These are phyloP conservation scores for Colletotrichum simmondsii DNA, from an alignment of 2,329 filamentous ascomycete genomes.

Conservation along the genomic window DNA sequence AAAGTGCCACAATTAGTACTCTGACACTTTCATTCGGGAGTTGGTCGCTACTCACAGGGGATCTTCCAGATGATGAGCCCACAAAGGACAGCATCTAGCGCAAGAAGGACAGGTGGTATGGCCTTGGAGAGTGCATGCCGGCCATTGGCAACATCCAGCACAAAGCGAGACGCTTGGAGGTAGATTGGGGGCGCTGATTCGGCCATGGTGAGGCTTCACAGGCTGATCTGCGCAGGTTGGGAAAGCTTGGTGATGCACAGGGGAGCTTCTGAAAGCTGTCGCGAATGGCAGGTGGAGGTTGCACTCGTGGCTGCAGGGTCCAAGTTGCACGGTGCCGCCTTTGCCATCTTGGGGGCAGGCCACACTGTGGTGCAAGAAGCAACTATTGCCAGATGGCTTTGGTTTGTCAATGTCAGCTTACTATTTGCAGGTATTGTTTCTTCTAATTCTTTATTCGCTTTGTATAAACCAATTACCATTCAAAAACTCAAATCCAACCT, in stretches of 20 bases:
- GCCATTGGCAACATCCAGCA: slow-evolving; percentile 58
- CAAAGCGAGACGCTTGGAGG: slow-evolving; percentile 37
- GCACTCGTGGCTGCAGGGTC: background rate
- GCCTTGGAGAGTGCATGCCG: slow-evolving; percentile 60
- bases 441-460: background rate
- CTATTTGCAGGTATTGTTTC: background rate
- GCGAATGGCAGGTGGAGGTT: slow-evolving; percentile 14
- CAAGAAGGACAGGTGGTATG: slow-evolving; percentile 71
- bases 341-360: no score
- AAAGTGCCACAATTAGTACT: slow-evolving; percentile 16
- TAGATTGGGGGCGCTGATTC: slow-evolving; percentile 22
- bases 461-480: background rate
- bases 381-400: background rate
- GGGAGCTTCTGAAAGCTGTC: slow-evolving; percentile 33
- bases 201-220: slow-evolving; percentile 31
- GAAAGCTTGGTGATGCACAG: slow-evolving; percentile 21
- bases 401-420: background rate
- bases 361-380: background rate
- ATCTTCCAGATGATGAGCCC: slow-evolving; percentile 81
- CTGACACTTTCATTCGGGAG: background rate
- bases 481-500: background rate
- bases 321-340: slow-evolving; percentile 6
- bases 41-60: slow-evolving; percentile 71
- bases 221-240: background rate
- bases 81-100: slow-evolving; percentile 79